Percentiles rank a stretch among this genome's conserved stretches.
These are phyloP conservation scores for Pontederia paniculata DNA, from an alignment of 176 grass and related monocot genomes.

Conservation along the genomic window DNA sequence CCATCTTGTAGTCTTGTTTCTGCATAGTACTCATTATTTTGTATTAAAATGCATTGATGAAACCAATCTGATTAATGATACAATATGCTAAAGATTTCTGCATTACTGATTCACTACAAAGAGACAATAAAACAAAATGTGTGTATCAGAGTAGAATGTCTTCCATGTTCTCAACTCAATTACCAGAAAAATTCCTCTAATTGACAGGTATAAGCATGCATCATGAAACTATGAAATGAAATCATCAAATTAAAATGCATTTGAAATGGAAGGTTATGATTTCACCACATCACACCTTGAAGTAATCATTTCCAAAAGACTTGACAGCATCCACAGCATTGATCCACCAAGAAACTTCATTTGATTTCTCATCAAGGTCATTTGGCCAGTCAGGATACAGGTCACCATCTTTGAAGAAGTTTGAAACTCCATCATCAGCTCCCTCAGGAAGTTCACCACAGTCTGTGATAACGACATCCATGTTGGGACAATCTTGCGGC, in stretches of 20 bases:
- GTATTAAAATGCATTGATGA: too few relatives aligned
- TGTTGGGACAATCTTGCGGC: constrained; percentile 39
- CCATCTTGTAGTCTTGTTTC: constrained; percentile 91
- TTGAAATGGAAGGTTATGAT: neutral
- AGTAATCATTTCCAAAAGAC: constrained; percentile 72
- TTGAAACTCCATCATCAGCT: constrained; percentile 51
- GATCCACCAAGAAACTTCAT: constrained; percentile 87
- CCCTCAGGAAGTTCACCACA: constrained; percentile 82
- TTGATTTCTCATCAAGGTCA: constrained; percentile 73
- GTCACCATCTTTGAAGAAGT: constrained; percentile 83
- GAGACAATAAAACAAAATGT: too few relatives aligned
- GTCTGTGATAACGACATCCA: constrained; percentile 55
- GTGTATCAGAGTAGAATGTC: too few relatives aligned
- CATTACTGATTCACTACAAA: too few relatives aligned
- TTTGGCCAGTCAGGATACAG: constrained; percentile 84
- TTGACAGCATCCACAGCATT: constrained; percentile 64
- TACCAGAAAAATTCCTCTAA: too few relatives aligned
- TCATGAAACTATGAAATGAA: neutral
- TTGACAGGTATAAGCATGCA: too few relatives aligned
- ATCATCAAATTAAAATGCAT: neutral
- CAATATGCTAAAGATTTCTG: neutral
- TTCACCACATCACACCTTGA: constrained; percentile 43
- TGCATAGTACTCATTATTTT: constrained; percentile 20
- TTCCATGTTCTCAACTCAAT: too few relatives aligned
- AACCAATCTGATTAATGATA: neutral